Evolutionary conservation across 2,329 filamentous ascomycete species (phyloP), one percentile per base, ranked within the genome.

Genomic region (Diaporthe australafricana): DNA sequence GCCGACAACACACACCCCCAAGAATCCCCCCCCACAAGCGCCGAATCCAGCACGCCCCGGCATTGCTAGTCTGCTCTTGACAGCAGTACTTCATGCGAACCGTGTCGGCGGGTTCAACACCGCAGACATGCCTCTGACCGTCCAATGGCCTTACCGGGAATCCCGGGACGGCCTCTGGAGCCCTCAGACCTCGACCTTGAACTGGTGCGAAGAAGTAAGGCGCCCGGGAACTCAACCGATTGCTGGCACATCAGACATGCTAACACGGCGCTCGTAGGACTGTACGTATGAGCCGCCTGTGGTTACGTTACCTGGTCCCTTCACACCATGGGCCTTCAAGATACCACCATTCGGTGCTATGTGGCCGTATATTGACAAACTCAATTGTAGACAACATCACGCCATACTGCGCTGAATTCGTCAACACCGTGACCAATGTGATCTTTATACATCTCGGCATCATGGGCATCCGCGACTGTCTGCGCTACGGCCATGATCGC

Each of bases 361-460:
- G 30, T 32, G 32, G 4, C 35, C 16, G 73, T 32, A 3, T 38
- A 7, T 27, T 65, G 81, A 80, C 80, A 80, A 65, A 12, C 20
- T 48, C 3, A 25, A 60, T 81, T 12, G 42, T 35, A 63, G 60
- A 83, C 76, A 82, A 81, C 72, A 79, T 83, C 71, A 81, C 78
- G 3, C 76, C 74, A 17, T 83, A 82, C 75, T 80, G 78, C 66
- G 81, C 81, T 48, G 81, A 82, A 75, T 74, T 80, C 25, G 77
- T 83, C 72, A 83, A 93, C 82, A 93, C 94, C 4, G 77, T 95
- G 40, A 98, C 94, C 42, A 98, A 98, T 80, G 80, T 93, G 3
- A 84, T 96, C 30, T 98, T 98, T 81, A 86, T 97, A 76, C 93
- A 88, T 80, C 88, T 97, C 25, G 94, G 94, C 9, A 83, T 90